Conservation (phyloP, 2,329 filamentous ascomycete species). For the Dactylellina drechsleri region DNA sequence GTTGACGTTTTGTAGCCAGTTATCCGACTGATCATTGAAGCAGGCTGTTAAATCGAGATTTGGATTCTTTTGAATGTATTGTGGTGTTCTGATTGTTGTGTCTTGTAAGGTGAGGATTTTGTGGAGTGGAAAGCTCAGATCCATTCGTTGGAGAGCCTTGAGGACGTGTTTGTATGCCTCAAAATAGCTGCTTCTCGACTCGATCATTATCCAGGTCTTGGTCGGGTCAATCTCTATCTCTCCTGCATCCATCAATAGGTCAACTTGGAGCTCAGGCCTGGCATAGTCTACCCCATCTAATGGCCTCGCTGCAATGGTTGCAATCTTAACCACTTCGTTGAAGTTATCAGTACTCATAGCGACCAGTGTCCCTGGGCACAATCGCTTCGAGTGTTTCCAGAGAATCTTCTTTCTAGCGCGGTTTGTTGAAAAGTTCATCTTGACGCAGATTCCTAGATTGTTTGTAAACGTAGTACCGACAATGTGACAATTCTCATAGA, state of each 20-base stretch:
- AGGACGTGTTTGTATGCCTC: slow-evolving; percentile 80
- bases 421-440: slow-evolving; percentile 76
- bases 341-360: slow-evolving; percentile 73
- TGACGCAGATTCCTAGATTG: slow-evolving; percentile 55
- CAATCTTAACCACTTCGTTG: slow-evolving; percentile 72
- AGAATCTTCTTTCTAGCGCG: slow-evolving; percentile 73
- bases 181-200: slow-evolving; percentile 77
- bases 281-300: slow-evolving; percentile 71
- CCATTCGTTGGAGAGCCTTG: slow-evolving; percentile 74
- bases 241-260: slow-evolving; percentile 73
- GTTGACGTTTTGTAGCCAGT: slow-evolving; percentile 65
- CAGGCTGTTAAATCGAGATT: slow-evolving; percentile 66
- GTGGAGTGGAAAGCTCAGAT: slow-evolving; percentile 68
- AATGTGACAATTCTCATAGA: slow-evolving; percentile 75
- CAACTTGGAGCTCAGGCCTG: slow-evolving; percentile 72
- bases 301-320: slow-evolving; percentile 76
- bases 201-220: slow-evolving; percentile 79
- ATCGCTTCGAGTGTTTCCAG: slow-evolving; percentile 69
- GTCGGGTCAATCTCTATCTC: slow-evolving; percentile 76
- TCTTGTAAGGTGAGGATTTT: slow-evolving; percentile 70
- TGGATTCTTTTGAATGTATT: slow-evolving; percentile 67
- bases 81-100: slow-evolving; percentile 65
- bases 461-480: slow-evolving; percentile 71
- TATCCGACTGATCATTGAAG: slow-evolving; percentile 59
- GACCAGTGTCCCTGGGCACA: slow-evolving; percentile 68